Conservation (phyloP, 306 rosid genomes). For the Ormosia semicastrata region DNA sequence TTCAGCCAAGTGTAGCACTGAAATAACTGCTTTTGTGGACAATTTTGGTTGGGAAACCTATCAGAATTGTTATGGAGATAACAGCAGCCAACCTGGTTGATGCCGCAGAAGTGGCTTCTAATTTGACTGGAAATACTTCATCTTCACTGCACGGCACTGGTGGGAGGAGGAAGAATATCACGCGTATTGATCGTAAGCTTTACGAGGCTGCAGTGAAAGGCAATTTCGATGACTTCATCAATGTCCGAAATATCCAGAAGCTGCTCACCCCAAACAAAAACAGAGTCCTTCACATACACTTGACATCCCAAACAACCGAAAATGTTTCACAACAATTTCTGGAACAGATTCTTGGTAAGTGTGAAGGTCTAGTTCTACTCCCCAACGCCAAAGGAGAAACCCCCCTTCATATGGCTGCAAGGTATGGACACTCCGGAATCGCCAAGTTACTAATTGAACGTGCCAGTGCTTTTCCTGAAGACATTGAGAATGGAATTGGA, state of each 20-base stretch:
- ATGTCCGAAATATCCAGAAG: neutral
- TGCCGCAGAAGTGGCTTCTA: too few species aligned
- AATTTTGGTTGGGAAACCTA: too few species aligned
- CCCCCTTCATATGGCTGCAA: slow-evolving; percentile 1
- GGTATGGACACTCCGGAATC: neutral
- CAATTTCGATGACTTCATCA: neutral
- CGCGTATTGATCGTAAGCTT: neutral
- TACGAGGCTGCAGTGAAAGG: neutral
- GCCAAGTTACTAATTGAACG: neutral
- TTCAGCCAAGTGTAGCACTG: too few species aligned
- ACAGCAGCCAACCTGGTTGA: too few species aligned
- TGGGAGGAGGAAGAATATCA: too few species aligned
- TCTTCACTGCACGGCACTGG: too few species aligned
- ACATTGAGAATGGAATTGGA: neutral
- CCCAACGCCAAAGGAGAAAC: neutral
- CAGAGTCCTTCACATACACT: slow-evolving; percentile 17
- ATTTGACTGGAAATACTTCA: too few species aligned
- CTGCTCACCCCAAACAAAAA: neutral
- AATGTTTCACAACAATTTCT: neutral
- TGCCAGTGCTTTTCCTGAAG: neutral
- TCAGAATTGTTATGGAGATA: too few species aligned
- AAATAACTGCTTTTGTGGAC: too few species aligned
- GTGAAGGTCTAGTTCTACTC: neutral
- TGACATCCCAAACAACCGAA: neutral
- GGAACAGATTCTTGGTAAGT: neutral